Base-by-base conservation (phyloP, 768 basidiomycete genomes). In the Mycena latifolia region DNA sequence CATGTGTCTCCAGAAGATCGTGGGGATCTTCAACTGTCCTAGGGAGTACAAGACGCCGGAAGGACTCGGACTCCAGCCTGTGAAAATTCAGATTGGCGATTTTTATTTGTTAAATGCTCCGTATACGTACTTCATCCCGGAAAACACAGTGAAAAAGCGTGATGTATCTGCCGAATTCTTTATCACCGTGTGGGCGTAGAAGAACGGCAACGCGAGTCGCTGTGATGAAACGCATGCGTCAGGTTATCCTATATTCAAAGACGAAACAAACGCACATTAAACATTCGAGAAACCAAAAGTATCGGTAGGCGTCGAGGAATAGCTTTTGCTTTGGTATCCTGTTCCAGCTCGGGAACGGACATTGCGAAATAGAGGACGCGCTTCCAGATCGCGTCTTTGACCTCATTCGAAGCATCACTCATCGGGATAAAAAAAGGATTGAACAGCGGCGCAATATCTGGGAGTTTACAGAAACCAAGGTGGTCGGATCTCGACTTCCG, bases 291-390 rank as follows among this genome's bases (percentile, higher is more conserved):
- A 1, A 63, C 55, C 48, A 63, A 22, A 9, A 60, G 33, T 8
- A 59, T 22, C 12, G 58, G 58, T 5, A 55, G 33, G 41, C 29
- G 50, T 17, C 24, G 22, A 12, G 35, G 29, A 9, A 57, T 14
- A 9, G 18, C 3, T n/a, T 33, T 53, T 6, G 1, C 9, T 8
- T 4, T 18, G 7, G 35, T 29, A 22, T 51, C 15, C 5, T 31
- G 14, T 5, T 12, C 33, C 0, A 48, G 58, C 27, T 51, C 46
- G 29, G 51, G 43, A 9, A 60, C 55, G 17, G 46, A 60, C 58
- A 65, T 39, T 14, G 58, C 57, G 18, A 65, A 65, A 55, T 60
- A 66, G 20, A 66, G 11, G 25, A 66, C 22, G 20, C 54, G 58
- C 17, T 7, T 22, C 53, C 65, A 66, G 6, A 61, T 24, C 5